These are phyloP conservation scores for Stephania japonica DNA, from an alignment of 164 flowering plant species.

Conservation along the genomic window DNA sequence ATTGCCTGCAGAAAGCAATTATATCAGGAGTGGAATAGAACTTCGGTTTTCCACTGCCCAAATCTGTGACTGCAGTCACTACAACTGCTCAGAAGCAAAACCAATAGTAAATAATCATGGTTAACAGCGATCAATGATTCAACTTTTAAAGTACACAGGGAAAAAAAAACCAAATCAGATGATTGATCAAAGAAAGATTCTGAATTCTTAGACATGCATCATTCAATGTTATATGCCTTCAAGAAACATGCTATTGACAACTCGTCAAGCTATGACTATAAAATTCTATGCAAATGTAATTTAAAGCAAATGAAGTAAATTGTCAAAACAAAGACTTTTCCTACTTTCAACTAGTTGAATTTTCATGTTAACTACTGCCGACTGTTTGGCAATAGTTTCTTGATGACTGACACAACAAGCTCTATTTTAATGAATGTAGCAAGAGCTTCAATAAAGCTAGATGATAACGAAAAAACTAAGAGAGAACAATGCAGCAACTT, in stretches of 20 bases:
- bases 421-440: too few species aligned
- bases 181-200: not conserved
- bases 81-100: slow-evolving; percentile 53
- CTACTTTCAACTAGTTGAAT: not conserved
- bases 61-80: slow-evolving; percentile 92
- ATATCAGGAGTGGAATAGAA: slow-evolving; percentile 91
- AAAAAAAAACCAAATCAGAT: not conserved
- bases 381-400: not conserved
- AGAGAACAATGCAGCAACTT: not conserved
- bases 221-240: not conserved
- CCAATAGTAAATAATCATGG: not conserved
- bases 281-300: not conserved
- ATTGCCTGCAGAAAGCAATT: slow-evolving; percentile 85
- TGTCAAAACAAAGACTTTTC: not conserved
- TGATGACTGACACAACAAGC: not conserved
- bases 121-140: not conserved
- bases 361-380: not conserved
- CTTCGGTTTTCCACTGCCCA: slow-evolving; percentile 83
- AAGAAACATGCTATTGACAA: not conserved
- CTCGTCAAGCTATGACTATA: not conserved
- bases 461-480: too few species aligned
- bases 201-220: not conserved
- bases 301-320: not conserved
- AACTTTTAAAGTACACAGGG: not conserved
- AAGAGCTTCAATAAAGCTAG: too few species aligned